Conservation (phyloP, 208 protist species). For the Crithidia mellificae region DNA sequence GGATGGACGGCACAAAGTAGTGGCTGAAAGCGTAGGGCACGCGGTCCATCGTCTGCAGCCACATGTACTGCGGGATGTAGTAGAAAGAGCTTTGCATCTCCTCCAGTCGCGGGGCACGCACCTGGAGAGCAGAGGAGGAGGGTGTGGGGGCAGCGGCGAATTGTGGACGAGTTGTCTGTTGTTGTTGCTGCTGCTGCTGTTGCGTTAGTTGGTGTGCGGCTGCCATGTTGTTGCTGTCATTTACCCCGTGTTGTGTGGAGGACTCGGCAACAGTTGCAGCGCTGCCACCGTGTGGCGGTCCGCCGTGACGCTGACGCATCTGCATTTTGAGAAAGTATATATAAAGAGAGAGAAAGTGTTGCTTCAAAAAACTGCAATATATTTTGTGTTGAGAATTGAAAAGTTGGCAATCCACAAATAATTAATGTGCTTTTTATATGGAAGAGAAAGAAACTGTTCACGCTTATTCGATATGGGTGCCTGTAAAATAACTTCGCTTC, state of each 20-base stretch:
- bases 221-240: neutral
- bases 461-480: too few relatives aligned
- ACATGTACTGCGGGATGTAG: slow-evolving; percentile 30
- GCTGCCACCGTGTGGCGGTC: neutral
- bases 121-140: slow-evolving; percentile 7
- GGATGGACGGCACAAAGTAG: slow-evolving; percentile 27
- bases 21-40: slow-evolving; percentile 30
- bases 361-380: too few relatives aligned
- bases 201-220: neutral
- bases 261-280: neutral
- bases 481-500: too few relatives aligned
- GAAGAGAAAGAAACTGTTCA: too few relatives aligned
- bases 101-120: slow-evolving; percentile 23
- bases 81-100: slow-evolving; percentile 23
- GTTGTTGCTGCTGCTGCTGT: neutral
- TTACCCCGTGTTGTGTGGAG: neutral
- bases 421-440: too few relatives aligned
- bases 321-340: neutral
- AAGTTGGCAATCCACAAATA: too few relatives aligned
- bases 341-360: neutral
- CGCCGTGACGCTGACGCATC: slow-evolving; percentile 13
- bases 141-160: neutral
- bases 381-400: too few relatives aligned
- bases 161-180: too few relatives aligned
- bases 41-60: slow-evolving; percentile 35